Base-by-base conservation (phyloP, 1,284 basidiomycete species). In the Sphaerobolus stellatus region DNA sequence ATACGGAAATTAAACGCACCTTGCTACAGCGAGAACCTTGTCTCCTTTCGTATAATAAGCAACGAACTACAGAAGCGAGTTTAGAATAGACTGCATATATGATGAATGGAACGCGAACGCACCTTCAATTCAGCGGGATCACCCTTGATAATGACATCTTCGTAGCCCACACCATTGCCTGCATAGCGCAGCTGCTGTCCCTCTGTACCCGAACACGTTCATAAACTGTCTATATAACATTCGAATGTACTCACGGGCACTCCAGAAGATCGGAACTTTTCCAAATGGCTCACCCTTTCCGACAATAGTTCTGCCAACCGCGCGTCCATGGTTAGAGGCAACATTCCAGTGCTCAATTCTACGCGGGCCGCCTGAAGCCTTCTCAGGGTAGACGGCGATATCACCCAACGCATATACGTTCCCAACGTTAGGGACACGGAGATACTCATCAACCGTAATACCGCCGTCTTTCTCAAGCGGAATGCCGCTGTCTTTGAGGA, bases 301-400 rank as follows among this genome's bases (percentile, higher is more conserved):
- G 5, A 85, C 77, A 60, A 95, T 91, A 6, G 81, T 87, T 68
- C 84, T 83, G 0, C 88, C 94, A 20, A 91, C 88, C 7, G 88
- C 83, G 52, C 93, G 83, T 2, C 92, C 94, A 62, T 96, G 90
- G 68, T 92, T 92, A 40, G 86, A 83, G 20, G 90, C 89, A 56
- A 92, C 90, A 71, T 92, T 94, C 93, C 93, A 96, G 71, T 96
- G 94, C 71, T 96, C 94, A 58, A 95, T 88, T 41, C 92, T 74
- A 50, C 75, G 73, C 56, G 74, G 66, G 48, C 77, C 77, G 3
- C 83, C 83, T 3, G 68, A 71, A 11, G 75, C 75, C 28, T 72
- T 71, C 63, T 90, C 85, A 3, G 90, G 88, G 67, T 90, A 93
- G 52, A 84, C 78, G 1, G 93, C 93, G 63, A 97, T 94, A 71